phyloP scores from a whole-genome alignment of 2,329 filamentous ascomycete genomes.

The Aureobasidium leucospermi region DNA sequence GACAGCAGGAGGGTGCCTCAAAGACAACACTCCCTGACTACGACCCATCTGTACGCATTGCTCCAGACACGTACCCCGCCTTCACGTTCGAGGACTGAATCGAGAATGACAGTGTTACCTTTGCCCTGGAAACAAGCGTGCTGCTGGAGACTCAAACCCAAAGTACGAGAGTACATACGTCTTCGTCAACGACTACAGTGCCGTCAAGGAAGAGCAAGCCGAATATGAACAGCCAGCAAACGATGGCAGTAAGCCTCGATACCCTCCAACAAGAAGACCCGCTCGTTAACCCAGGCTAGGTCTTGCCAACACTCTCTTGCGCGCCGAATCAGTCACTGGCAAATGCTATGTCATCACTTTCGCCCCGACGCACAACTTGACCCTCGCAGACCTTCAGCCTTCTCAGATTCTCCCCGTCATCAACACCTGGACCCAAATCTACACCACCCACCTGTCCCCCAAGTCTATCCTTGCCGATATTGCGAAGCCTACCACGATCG shows the following conservation, averaged over 20 bases:
- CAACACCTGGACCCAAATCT: conserved; percentile 86
- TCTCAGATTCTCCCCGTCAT: conserved; percentile 74
- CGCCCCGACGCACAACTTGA: conserved; percentile 81
- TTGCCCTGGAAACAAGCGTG: conserved; percentile 84
- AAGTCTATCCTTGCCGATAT: conserved; percentile 54
- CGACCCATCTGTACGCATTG: conserved; percentile 52
- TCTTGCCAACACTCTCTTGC: conserved; percentile 67
- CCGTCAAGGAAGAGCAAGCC: conserved; percentile 87
- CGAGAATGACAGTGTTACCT: conserved; percentile 66
- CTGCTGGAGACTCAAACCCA: conserved; percentile 79
- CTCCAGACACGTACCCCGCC: neutral
- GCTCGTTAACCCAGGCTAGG: conserved; percentile 38
- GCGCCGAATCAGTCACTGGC: conserved; percentile 79
- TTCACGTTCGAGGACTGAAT: neutral
- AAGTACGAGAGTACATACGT: conserved; percentile 81
- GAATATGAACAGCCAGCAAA: conserved; percentile 57
- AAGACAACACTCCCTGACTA: conserved; percentile 60
- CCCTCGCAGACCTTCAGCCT: conserved; percentile 79
- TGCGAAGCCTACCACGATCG: conserved; percentile 39
- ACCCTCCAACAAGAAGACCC: neutral
- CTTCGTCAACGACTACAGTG: conserved; percentile 96
- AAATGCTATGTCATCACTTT: conserved; percentile 98
- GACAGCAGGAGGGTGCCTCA: conserved; percentile 41
- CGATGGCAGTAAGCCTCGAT: conserved; percentile 37
- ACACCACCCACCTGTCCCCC: conserved; percentile 70